Base-by-base conservation (phyloP, 495 filamentous ascomycete species). In the Neurospora sp. region DNA sequence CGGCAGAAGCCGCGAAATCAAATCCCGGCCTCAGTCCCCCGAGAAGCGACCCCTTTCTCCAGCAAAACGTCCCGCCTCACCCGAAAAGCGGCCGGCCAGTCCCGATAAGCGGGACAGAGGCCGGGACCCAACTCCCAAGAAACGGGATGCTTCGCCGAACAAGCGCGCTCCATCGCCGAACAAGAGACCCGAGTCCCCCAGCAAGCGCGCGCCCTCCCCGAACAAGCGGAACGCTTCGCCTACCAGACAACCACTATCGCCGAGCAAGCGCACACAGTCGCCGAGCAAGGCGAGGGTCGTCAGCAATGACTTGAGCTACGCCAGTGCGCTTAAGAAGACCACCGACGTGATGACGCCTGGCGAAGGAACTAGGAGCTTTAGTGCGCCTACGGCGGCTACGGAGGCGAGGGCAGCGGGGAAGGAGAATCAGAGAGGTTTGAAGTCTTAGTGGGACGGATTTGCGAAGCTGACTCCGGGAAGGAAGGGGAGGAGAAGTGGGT, bases 1-100 rank as follows among this genome's bases (percentile, higher is more conserved):
- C 20, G 86, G 85, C 39, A 74, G 82, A 1, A 59, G 39, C 84
- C 84, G 75, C 73, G 82, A 14, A 80, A 80, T 10, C 79, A 84
- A 71, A 80, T 80, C 44, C 73, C 71, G 20, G 12, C 72, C 22
- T 8, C 53, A 65, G 6, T 65, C 53, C 7, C 53, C 53, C 27
- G 53, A 31, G 12, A 65, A 65, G 27, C 22, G 53, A 4, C 53
- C 53, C 20, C 22, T 31, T 7, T 44, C 42, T 1, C 42, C 41
- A 8, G 41, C 16, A 42, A 42, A 42, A 42, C 41, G 41, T 42
- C 41, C 41, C 41, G 41, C 41, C 41, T 42, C 41, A 0, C 41
- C 41, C 41, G 41, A 42, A 18, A 42, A 42, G 41, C 41, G 41
- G 41, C 41, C 41, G 3, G 41, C 16, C 41, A 42, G 41, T 2